A percentile compares a stretch with the other conserved stretches of the same genome.
Conservation (phyloP, 345 rosid genomes). For the Linum tenue region DNA sequence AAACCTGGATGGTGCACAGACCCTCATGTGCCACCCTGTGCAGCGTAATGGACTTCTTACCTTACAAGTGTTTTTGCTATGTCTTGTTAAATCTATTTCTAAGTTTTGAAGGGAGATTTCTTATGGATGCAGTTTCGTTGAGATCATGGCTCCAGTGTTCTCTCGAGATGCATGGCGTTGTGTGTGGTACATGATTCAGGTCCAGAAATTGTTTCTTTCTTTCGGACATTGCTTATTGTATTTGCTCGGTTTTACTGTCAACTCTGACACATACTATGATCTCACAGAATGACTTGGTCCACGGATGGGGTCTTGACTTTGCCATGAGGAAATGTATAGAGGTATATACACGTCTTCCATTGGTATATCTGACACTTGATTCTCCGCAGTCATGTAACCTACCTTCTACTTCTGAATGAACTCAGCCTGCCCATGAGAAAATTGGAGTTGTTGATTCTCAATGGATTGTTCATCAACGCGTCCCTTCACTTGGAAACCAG, state of each 20-base stretch:
- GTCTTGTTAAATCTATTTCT: not conserved
- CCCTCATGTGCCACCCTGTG: constrained; percentile 92
- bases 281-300: constrained; percentile 91
- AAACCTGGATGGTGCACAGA: constrained; percentile 85
- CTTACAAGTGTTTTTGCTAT: not conserved
- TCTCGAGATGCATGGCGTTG: constrained; percentile 94
- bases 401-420: not conserved
- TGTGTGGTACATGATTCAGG: constrained; percentile 98
- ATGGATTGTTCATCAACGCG: constrained; percentile 81
- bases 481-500: constrained; percentile 89
- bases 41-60: constrained; percentile 54
- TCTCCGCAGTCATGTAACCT: not conserved
- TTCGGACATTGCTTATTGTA: not conserved
- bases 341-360: constrained; percentile 23
- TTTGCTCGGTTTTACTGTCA: not conserved
- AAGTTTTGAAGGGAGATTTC: not conserved
- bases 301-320: constrained; percentile 99
- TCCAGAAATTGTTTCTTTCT: constrained; percentile 12
- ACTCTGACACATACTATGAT: not conserved
- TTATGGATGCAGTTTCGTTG: constrained; percentile 61
- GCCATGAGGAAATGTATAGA: constrained; percentile 85
- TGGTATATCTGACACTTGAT: not conserved
- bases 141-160: constrained; percentile 99
- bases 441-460: constrained; percentile 98
- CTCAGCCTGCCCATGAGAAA: constrained; percentile 95